Conservation (phyloP, 768 basidiomycete genomes). For the Rhodotorula babjevae region DNA sequence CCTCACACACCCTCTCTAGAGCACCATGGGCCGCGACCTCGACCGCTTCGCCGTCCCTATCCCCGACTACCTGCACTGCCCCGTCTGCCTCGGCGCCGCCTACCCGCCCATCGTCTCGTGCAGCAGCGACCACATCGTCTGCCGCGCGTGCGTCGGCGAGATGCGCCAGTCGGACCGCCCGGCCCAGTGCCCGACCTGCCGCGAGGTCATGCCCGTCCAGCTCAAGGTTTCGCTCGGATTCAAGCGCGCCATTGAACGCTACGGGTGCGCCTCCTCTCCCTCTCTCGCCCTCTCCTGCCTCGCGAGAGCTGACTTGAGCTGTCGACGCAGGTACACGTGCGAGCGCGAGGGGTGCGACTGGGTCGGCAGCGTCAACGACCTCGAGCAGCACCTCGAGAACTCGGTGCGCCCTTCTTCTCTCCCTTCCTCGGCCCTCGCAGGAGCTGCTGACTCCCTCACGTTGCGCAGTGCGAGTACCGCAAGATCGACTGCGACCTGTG, state of each 20-base stretch:
- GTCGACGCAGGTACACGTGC: background rate
- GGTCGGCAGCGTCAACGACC: background rate
- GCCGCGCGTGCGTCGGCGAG: background rate
- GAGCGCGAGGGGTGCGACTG: background rate
- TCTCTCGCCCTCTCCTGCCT: fast-evolving
- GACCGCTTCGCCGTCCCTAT: background rate
- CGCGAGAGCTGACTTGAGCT: fast-evolving
- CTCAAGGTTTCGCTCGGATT: background rate
- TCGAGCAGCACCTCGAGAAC: background rate
- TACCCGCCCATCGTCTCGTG: background rate
- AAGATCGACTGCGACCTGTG: too few species aligned
- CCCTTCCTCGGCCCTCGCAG: too few species aligned
- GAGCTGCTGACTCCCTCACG: too few species aligned
- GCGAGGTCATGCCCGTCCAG: background rate
- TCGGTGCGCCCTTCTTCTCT: too few species aligned
- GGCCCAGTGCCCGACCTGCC: background rate
- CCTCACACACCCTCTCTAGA: too few species aligned
- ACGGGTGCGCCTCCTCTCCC: background rate
- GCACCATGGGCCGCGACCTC: too few species aligned
- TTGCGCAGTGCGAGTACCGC: too few species aligned
- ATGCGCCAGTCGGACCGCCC: fast-evolving
- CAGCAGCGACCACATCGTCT: background rate
- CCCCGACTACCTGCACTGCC: background rate
- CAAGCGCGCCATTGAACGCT: background rate
- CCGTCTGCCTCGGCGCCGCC: background rate